Evolutionary conservation across 208 protist genomes (phyloP), one percentile per base, ranked within the genome.

Genomic region (Angomonas ambiguus): DNA sequence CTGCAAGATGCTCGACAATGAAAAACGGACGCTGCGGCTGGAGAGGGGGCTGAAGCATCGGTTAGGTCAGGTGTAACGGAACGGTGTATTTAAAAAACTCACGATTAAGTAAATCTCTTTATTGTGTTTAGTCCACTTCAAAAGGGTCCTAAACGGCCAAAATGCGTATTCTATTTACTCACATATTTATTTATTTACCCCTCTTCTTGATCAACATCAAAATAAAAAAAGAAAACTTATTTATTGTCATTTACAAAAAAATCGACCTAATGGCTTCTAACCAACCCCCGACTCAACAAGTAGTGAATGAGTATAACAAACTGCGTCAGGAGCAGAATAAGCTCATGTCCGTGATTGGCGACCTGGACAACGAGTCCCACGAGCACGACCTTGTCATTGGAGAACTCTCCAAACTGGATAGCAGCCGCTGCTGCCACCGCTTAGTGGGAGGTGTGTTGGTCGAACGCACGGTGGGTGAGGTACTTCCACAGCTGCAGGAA

Each of bases 391-490:
- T 97, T 18, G 96, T 98, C 30, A 87, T 90, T 2, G 78, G 86
- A 22, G 85, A 91, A 32, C 82, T 98, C 2, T 77, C 76, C 13
- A 80, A 88, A 4, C 76, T 98, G 18, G 88, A 97, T 51, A 70
- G 74, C 32, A 80, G 89, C 41, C 95, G 97, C 69, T 94, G 95
- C 74, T 98, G 95, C 74, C 97, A 96, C 70, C 91, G 97, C 30
- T 77, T 98, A 31, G 85, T 99, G 13, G 97, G 96, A 34, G 94
- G 91, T 31, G 96, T 97, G 28, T 83, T 99, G 10, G 85, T 98
- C 41, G 95, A 99, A 77, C 87, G 92, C 65, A 98, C 90, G 5
- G 95, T 98, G 0, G 95, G 80, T 13, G 96, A 98, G 62, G 91
- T 97, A 30, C 73, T 98, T 28, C 97, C 96, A 11, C 92, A 96